These are phyloP conservation scores for Solanum dulcamara DNA, from an alignment of 257 asterid genomes.

Conservation along the genomic window DNA sequence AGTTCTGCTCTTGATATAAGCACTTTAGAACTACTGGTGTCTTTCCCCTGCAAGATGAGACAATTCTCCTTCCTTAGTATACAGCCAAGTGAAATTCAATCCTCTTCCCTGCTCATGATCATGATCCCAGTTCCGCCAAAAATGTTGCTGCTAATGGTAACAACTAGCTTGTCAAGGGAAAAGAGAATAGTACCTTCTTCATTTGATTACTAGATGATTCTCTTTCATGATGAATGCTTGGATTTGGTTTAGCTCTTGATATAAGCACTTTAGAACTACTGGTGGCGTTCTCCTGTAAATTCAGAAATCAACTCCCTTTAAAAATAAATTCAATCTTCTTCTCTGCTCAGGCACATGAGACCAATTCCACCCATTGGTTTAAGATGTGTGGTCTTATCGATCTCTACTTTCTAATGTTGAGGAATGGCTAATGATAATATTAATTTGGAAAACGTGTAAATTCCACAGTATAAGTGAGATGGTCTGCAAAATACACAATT, in stretches of 20 bases:
- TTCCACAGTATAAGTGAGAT: not conserved
- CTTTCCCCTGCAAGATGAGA: slow-evolving; percentile 33
- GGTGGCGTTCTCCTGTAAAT: slow-evolving; percentile 43
- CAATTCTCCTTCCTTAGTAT: not conserved
- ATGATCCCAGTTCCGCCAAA: not conserved
- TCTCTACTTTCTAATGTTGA: not conserved
- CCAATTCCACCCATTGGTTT: not conserved
- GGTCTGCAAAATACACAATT: not conserved
- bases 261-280: slow-evolving; percentile 14
- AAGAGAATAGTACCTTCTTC: slow-evolving; percentile 31
- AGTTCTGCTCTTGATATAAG: slow-evolving; percentile 15
- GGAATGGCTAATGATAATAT: not conserved
- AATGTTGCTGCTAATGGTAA: not conserved
- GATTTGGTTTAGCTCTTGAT: slow-evolving; percentile 17
- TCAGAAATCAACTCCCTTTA: not conserved
- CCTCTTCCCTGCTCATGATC: not conserved
- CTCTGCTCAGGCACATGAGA: not conserved
- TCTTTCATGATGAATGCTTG: slow-evolving; percentile 15
- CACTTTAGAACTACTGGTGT: slow-evolving; percentile 21
- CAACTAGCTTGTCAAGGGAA: not conserved
- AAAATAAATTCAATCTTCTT: not conserved
- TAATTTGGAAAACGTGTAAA: not conserved
- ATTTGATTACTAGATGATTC: slow-evolving; percentile 13
- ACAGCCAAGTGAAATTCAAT: not conserved
- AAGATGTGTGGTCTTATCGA: not conserved